Evolutionary conservation across 441 rosid species (phyloP).

Genomic region (Eruca vesicaria): DNA sequence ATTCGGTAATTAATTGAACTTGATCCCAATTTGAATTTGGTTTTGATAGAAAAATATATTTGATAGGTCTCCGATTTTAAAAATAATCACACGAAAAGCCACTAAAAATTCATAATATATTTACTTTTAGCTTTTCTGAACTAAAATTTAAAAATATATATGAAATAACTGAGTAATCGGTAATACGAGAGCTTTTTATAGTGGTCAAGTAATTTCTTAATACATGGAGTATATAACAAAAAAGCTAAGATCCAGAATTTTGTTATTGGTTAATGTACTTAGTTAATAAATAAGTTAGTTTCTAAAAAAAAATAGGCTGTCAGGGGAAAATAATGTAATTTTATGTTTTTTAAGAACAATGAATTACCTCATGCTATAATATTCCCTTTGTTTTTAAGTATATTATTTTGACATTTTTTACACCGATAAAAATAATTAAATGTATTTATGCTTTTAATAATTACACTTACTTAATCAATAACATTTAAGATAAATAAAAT

Average conservation of each 20-base stretch:
- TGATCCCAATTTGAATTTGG: constrained; percentile 8
- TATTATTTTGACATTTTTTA: too few species aligned
- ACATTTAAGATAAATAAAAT: too few species aligned
- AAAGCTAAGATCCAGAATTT: background rate
- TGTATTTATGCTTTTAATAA: too few species aligned
- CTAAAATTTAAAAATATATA: background rate
- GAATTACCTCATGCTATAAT: background rate
- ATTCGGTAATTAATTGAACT: background rate
- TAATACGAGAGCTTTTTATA: background rate
- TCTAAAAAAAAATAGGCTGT: too few species aligned
- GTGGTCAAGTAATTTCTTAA: background rate
- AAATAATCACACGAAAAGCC: background rate
- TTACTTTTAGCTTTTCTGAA: background rate
- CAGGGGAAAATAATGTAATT: background rate
- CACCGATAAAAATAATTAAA: too few species aligned
- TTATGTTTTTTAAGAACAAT: background rate
- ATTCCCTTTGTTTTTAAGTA: too few species aligned
- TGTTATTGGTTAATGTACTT: background rate
- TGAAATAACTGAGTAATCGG: background rate
- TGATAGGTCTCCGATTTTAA: background rate
- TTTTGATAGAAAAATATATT: background rate
- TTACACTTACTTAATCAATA: too few species aligned
- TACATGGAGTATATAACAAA: background rate
- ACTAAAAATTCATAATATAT: background rate
- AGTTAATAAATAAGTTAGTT: background rate